Evolutionary conservation across 768 basidiomycete genomes (phyloP).

Genomic region (Terana coerulea): DNA sequence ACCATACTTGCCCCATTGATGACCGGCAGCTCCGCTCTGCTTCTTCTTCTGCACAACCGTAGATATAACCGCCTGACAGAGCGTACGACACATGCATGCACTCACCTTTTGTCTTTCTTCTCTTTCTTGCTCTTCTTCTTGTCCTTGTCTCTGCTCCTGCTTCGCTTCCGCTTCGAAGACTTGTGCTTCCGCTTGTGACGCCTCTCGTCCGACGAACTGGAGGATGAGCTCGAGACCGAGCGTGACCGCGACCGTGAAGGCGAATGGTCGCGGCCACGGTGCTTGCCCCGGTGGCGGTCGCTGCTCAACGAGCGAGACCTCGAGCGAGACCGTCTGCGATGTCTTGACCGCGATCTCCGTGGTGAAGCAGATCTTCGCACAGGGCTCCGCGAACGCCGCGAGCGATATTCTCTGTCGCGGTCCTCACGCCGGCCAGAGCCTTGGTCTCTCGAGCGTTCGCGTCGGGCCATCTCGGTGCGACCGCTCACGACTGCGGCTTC

Average conservation of each 20-base stretch:
- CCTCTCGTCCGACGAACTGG: constrained; percentile 22
- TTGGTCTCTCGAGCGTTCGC: constrained; percentile 5
- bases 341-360: constrained; percentile 17
- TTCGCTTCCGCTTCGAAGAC: constrained; percentile 39
- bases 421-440: neutral
- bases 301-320: constrained; percentile 5
- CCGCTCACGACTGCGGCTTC: constrained; percentile 9
- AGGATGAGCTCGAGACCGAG: constrained; percentile 36
- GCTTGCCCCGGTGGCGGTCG: constrained; percentile 8
- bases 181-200: constrained; percentile 40
- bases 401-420: neutral
- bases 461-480: neutral
- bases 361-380: constrained; percentile 34
- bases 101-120: constrained; percentile 69
- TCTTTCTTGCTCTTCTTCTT: constrained; percentile 49
- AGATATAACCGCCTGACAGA: constrained; percentile 2
- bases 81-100: constrained; percentile 6
- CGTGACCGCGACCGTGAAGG: constrained; percentile 34
- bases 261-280: constrained; percentile 26
- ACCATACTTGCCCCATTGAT: constrained; percentile 91
- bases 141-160: constrained; percentile 38
- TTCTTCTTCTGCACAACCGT: constrained; percentile 44
- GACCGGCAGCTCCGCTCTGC: constrained; percentile 47
- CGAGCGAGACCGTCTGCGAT: constrained; percentile 4
- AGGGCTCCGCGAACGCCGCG: constrained; percentile 25